Base-by-base conservation (phyloP, 495 filamentous ascomycete genomes). In the Daldinia decipiens region DNA sequence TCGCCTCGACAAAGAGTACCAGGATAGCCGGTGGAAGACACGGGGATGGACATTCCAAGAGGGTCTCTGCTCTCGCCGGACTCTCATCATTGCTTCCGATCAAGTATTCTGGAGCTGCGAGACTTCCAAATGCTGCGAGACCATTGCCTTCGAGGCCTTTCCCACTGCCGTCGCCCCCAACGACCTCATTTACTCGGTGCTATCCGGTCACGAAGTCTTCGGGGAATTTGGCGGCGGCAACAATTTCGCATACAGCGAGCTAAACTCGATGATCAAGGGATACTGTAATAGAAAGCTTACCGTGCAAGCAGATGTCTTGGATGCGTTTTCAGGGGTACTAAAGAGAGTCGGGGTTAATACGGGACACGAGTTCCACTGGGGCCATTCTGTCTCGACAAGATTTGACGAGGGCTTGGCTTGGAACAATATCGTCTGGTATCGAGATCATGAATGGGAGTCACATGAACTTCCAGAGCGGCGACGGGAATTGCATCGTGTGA, bases 1-100 rank as follows among this genome's bases (percentile, higher is more conserved):
- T 2, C 15, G 11, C 1, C 59, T 73, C 8, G 66, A 70, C 52
- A 32, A 67, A 9, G 8, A 26, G 4, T 63, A 67, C 29, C 45
- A 60, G n/a, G 36, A 66, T 11, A 73, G 71, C 4, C 70, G 66
- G 26, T 82, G 79, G 81, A 61, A 51, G 1, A 77, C 74, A 5
- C 70, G 81, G 12, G 81, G 77, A 3, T 83, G 81, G 81, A 82
- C 81, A 7, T 82, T 77, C 53, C 81, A 82, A 59, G 81, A 83
- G 65, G 71, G 63, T 5, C 29, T 80, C 12, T 68, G 81, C 17
- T 80, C 80, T 5, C 59, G 47, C 6, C 78, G 79, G 5, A 62
- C 74, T 11, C 61, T 83, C 13, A 74, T 75, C 24, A 67, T 82
- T 40, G 76, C 73, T 3, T 60, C 67, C 24, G 21, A 70, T 9